phyloP scores from a whole-genome alignment of 495 filamentous ascomycete genomes.

The Annulohypoxylon maeteangense region DNA sequence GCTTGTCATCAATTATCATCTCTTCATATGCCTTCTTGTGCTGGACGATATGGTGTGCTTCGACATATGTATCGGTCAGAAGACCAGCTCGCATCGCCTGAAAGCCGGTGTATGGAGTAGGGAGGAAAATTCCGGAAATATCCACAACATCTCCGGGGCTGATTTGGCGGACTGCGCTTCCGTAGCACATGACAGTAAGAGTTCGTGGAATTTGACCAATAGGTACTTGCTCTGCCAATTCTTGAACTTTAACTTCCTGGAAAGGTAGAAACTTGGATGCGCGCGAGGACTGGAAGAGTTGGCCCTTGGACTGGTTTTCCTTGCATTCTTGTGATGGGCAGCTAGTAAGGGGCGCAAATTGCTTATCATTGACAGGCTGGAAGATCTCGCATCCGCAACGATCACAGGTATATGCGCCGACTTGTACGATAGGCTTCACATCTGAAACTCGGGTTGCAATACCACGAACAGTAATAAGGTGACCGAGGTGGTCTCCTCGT shows the following conservation, averaged over 20 bases:
- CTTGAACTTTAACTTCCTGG: conserved; percentile 98
- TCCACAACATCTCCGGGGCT: conserved; percentile 96
- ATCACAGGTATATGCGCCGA: conserved; percentile 97
- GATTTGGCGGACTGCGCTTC: conserved; percentile 81
- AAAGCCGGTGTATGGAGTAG: conserved; percentile 97
- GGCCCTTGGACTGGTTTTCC: conserved; percentile 89
- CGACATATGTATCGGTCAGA: conserved; percentile 94
- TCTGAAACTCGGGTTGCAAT: conserved; percentile 96
- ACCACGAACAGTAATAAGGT: conserved; percentile 92
- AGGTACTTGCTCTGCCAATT: conserved; percentile 97
- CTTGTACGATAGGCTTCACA: conserved; percentile 95
- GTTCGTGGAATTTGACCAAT: conserved; percentile 96
- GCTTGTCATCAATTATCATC: conserved; percentile 75
- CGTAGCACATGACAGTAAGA: conserved; percentile 89
- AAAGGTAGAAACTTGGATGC: conserved; percentile 97
- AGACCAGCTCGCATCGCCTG: conserved; percentile 94
- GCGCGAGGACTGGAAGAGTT: conserved; percentile 90
- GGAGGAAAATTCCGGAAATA: conserved; percentile 92
- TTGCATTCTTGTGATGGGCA: conserved; percentile 91
- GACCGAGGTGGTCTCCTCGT: conserved; percentile 88
- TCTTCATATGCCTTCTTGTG: conserved; percentile 98
- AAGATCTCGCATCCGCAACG: conserved; percentile 97
- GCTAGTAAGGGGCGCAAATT: conserved; percentile 83
- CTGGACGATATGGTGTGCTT: conserved; percentile 91
- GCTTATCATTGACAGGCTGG: conserved; percentile 92